phyloP scores from a whole-genome alignment of 257 asterid genomes.

The Jaltomata sinuosa region DNA sequence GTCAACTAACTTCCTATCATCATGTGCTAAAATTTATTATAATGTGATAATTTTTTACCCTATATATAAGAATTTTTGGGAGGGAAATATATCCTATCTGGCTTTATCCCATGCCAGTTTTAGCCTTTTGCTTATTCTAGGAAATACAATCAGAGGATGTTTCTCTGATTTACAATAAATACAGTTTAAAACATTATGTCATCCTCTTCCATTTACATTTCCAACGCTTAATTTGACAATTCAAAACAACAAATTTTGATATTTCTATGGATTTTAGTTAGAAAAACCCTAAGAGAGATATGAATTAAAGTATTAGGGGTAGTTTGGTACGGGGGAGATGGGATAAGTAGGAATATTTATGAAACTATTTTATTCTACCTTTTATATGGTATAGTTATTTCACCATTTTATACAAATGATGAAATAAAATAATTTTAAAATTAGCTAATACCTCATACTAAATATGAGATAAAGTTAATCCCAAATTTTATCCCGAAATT shows the following conservation, averaged over 20 bases:
- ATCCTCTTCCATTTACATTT: slow-evolving; percentile 7
- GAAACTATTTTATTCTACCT: too few relatives aligned
- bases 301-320: not conserved
- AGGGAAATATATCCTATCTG: slow-evolving; percentile 55
- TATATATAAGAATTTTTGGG: not conserved
- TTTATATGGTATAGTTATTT: too few relatives aligned
- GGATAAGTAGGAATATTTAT: too few relatives aligned
- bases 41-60: not conserved
- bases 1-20: not conserved
- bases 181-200: slow-evolving; percentile 11
- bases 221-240: slow-evolving; percentile 1
- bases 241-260: not conserved
- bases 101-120: slow-evolving; percentile 43
- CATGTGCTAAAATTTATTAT: not conserved
- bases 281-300: not conserved
- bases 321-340: too few relatives aligned
- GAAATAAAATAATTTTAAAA: too few relatives aligned
- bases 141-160: slow-evolving; percentile 44
- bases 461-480: too few relatives aligned
- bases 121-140: slow-evolving; percentile 37
- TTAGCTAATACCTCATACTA: too few relatives aligned
- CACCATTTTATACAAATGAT: too few relatives aligned
- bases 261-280: not conserved
- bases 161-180: slow-evolving; percentile 29
- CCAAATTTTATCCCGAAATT: too few relatives aligned